Base-by-base conservation (phyloP, 2,329 filamentous ascomycete genomes). In the Phaeomoniella chlamydospora region DNA sequence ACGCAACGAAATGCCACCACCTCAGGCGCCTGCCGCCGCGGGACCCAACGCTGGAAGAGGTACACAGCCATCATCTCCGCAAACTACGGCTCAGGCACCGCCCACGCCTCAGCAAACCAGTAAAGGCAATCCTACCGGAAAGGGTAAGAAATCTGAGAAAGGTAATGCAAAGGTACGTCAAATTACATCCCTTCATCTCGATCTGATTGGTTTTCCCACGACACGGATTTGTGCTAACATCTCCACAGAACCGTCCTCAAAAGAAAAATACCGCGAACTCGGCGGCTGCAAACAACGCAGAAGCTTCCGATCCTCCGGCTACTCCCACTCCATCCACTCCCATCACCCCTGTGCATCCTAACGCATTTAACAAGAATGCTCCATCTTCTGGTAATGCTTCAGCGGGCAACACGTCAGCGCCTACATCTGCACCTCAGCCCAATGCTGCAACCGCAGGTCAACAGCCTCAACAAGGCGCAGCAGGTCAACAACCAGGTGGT, bases 101-200 rank as follows among this genome's bases (percentile, higher is more conserved):
- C 73, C 74, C 4, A 78, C 74, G 4, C 74, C 74, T 2, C 71
- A 68, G 41, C 72, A 74, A 50, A 48, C 57, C n/a, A 69, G 66
- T 49, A 78, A 71, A 63, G 48, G 61, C 54, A n/a, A 67, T 64
- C 34, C 70, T 67, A 9, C 22, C n/a, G 22, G 9, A 5, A 76
- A 74, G 50, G 46, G 48, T n/a, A 77, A 76, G 59, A 74, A 75
- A 51, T 62, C 64, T 19, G 55, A 56, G 4, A 70, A 70, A 45
- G 67, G 70, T 41, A 63, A 61, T 29, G 61, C 60, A 44, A 71
- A 72, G 61, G 67, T 70, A 62, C 49, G 53, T n/a, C n/a, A n/a
- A n/a, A n/a, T n/a, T 43, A 36, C 34, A 48, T 46, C 29, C 40
- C 35, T 17, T 26, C 16, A 15, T 37, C 32, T 34, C 31, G 15